Evolutionary conservation across 2,329 filamentous ascomycete species (phyloP), one percentile per base, ranked within the genome.

Genomic region (Diplodia sapinea): DNA sequence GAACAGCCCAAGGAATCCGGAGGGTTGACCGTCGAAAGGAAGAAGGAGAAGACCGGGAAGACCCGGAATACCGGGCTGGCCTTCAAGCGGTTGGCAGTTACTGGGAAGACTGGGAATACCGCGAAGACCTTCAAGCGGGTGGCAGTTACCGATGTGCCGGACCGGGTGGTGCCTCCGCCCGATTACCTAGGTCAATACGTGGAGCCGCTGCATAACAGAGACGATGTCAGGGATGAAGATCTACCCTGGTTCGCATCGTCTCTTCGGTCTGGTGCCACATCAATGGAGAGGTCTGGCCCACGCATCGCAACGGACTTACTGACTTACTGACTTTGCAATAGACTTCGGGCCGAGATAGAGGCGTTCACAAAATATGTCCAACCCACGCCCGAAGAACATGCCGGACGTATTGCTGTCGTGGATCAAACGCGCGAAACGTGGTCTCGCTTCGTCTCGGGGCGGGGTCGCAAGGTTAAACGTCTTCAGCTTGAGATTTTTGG

Each of bases 401-500:
- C 73, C 20, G 79, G 79, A 5, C 73, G 80, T 43, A 72, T 72
- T 63, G 72, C 75, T 4, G 68, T 82, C 17, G 72, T 76, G 29
- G 68, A 77, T n/a, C 13, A 64, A 7, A 49, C 49, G 4, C 20
- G 17, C 20, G 68, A 23, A 70, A 51, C 38, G 5, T 33, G 29
- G 43, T 77, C 3, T 73, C 75, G 13, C 69, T 73, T 49, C 66
- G 29, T 40, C 12, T 23, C 51, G 9, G 9, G 15, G 11, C n/a
- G 11, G 17, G 3, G 6, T 4, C 2, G 7, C 17, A 47, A 20
- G 2, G 5, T 17, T 47, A 3, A 0, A 20, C 1, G 0, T 1
- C 38, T 59, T 17, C 12, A 57, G 11, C 76, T 80, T 7, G 79
- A 84, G 68, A 69, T 85, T 2, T 84, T 86, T 68, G 87, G 87